Evolutionary conservation across 345 rosid genomes (phyloP).

Genomic region (Camelina neglecta): DNA sequence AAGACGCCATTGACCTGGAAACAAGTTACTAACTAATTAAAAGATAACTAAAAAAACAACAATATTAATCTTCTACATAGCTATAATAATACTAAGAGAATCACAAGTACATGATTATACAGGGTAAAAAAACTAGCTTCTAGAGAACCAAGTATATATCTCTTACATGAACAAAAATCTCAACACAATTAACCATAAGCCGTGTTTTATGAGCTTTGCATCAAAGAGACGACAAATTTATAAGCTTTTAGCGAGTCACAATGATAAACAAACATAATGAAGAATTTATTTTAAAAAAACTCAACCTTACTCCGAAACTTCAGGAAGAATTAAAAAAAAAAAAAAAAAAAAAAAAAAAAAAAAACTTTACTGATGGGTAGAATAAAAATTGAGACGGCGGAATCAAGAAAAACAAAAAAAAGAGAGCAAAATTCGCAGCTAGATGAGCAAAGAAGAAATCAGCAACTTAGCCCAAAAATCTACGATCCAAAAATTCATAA

Average conservation of each 20-base stretch:
- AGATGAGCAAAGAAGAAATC: neutral
- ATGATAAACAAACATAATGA: neutral
- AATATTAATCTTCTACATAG: conserved; percentile 1
- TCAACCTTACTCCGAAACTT: conserved; percentile 6
- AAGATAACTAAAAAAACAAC: neutral
- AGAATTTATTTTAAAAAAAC: neutral
- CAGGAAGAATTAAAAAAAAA: neutral
- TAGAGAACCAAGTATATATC: neutral
- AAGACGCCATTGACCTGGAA: conserved; percentile 69
- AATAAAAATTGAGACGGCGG: conserved; percentile 4
- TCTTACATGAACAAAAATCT: conserved; percentile 18
- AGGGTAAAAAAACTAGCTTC: neutral
- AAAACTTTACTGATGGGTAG: conserved; percentile 6
- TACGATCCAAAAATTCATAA: neutral
- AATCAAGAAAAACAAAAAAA: neutral
- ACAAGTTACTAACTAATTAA: conserved; percentile 7
- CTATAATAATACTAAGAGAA: conserved; percentile 3
- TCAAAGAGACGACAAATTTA: conserved; percentile 6
- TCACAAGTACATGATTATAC: neutral
- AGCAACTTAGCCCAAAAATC: conserved; percentile 9
- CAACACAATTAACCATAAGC: neutral
- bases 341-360: too few relatives aligned
- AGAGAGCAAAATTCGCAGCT: neutral
- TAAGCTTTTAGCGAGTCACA: conserved; percentile 20
- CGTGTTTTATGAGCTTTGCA: neutral